These are phyloP conservation scores for Chalaropsis thielavioides DNA, from an alignment of 2,329 filamentous ascomycete genomes.

Conservation along the genomic window DNA sequence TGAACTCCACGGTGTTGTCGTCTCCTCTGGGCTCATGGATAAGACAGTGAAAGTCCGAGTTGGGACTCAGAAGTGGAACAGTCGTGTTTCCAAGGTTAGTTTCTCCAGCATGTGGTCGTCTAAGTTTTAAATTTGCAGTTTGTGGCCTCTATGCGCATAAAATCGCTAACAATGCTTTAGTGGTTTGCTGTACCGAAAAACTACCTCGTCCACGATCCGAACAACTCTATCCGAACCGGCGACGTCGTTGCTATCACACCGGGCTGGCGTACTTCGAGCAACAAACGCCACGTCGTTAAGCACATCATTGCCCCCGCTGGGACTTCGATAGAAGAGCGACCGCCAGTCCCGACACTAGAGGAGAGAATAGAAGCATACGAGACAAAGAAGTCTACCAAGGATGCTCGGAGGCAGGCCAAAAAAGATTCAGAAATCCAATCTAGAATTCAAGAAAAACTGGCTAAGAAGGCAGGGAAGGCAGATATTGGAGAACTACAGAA, in stretches of 20 bases:
- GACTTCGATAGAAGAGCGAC: conserved; percentile 46
- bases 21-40: conserved; percentile 62
- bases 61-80: conserved; percentile 57
- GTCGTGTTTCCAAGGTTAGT: conserved; percentile 54
- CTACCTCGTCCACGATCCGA: conserved; percentile 66
- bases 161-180: conserved; percentile 20
- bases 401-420: conserved; percentile 34
- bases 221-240: conserved; percentile 55
- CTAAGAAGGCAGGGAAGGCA: conserved; percentile 9
- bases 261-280: conserved; percentile 49
- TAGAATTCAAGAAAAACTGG: conserved; percentile 11
- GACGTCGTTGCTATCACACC: conserved; percentile 60
- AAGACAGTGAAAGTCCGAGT: conserved; percentile 69
- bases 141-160: neutral
- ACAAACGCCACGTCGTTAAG: conserved; percentile 60
- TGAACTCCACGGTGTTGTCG: conserved; percentile 52
- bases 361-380: conserved; percentile 44
- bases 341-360: conserved; percentile 48
- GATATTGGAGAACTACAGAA: neutral
- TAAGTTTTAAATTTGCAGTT: no score
- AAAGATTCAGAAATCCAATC: conserved; percentile 21
- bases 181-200: conserved; percentile 48
- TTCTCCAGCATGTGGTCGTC: neutral
- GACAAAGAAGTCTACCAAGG: conserved; percentile 41
- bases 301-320: conserved; percentile 58